phyloP scores from a whole-genome alignment of 805 yeast genomes.

The Starmerella floris region DNA sequence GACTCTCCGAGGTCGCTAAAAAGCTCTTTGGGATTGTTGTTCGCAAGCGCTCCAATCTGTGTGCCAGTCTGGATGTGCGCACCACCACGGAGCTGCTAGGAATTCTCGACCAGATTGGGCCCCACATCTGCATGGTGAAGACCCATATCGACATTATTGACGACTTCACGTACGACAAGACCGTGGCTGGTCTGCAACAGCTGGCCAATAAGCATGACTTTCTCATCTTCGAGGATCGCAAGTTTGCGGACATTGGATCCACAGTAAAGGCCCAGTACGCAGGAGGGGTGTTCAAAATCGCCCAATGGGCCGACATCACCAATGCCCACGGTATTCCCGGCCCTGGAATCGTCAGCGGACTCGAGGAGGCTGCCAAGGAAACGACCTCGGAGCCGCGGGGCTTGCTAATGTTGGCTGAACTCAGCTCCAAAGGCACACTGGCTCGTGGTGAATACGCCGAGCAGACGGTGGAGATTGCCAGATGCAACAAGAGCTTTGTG shows the following conservation, averaged over 20 bases:
- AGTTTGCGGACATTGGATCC: slow-evolving; percentile 96
- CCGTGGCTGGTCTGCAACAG: slow-evolving; percentile 58
- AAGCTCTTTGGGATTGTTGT: slow-evolving; percentile 64
- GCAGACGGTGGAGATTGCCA: slow-evolving; percentile 81
- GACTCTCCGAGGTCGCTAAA: slow-evolving; percentile 68
- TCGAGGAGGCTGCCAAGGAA: slow-evolving; percentile 60
- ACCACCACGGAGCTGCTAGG: slow-evolving; percentile 61
- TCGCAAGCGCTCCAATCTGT: slow-evolving; percentile 67
- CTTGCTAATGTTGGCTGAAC: slow-evolving; percentile 84
- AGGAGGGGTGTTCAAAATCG: slow-evolving; percentile 79
- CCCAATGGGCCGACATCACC: slow-evolving; percentile 91
- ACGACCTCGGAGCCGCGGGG: slow-evolving; percentile 62
- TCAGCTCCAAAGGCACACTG: slow-evolving; percentile 83
- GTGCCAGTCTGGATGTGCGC: slow-evolving; percentile 87
- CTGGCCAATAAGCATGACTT: slow-evolving; percentile 74
- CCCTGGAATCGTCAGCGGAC: slow-evolving; percentile 77
- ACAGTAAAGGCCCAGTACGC: slow-evolving; percentile 90
- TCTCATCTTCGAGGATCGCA: slow-evolving; percentile 89
- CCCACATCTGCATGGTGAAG: slow-evolving; percentile 79
- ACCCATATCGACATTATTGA: slow-evolving; percentile 89
- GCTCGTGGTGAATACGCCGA: slow-evolving; percentile 86
- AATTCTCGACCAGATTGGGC: slow-evolving; percentile 72
- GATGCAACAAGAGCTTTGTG: slow-evolving; percentile 73
- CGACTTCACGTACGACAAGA: slow-evolving; percentile 72
- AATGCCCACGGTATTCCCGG: slow-evolving; percentile 98